Evolutionary conservation across 1,139 yeast genomes (phyloP).

Genomic region (Candida tropicalis): DNA sequence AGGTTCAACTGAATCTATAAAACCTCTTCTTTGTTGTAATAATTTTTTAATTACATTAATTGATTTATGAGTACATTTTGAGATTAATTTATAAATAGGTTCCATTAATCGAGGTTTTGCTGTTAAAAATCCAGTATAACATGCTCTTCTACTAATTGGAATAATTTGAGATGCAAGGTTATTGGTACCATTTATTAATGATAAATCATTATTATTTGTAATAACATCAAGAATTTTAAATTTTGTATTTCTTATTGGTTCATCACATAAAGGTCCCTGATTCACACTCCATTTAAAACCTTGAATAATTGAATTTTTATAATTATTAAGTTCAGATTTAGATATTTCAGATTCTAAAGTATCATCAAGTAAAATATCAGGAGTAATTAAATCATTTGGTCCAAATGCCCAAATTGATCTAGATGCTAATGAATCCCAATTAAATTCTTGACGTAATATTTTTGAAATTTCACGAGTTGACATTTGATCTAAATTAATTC

Average conservation of each 20-base stretch:
- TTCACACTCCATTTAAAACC: slow-evolving; percentile 85
- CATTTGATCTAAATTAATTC: slow-evolving; percentile 40
- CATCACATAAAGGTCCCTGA: slow-evolving; percentile 93
- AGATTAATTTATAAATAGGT: slow-evolving; percentile 71
- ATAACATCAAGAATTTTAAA: slow-evolving; percentile 71
- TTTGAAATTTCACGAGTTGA: slow-evolving; percentile 48
- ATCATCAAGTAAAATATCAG: slow-evolving; percentile 70
- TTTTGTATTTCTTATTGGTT: slow-evolving; percentile 69
- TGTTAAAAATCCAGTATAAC: slow-evolving; percentile 77
- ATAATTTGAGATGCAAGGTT: slow-evolving; percentile 76
- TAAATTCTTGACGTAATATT: slow-evolving; percentile 56
- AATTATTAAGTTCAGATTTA: slow-evolving; percentile 45
- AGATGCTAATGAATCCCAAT: slow-evolving; percentile 85
- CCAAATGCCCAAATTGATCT: slow-evolving; percentile 85
- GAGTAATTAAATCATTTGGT: slow-evolving; percentile 56
- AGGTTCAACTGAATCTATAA: slow-evolving; percentile 44
- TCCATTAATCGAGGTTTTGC: slow-evolving; percentile 83
- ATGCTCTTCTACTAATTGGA: slow-evolving; percentile 82
- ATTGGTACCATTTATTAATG: too few species aligned
- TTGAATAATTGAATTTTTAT: slow-evolving; percentile 59
- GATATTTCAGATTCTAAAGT: slow-evolving; percentile 72
- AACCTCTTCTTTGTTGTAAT: slow-evolving; percentile 64
- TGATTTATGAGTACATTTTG: slow-evolving; percentile 55
- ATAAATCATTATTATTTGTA: slow-evolving; percentile 44
- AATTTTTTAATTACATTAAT: slow-evolving; percentile 49